Evolutionary conservation across 2,329 filamentous ascomycete species (phyloP).

Genomic region (Trichothecium sympodiale): DNA sequence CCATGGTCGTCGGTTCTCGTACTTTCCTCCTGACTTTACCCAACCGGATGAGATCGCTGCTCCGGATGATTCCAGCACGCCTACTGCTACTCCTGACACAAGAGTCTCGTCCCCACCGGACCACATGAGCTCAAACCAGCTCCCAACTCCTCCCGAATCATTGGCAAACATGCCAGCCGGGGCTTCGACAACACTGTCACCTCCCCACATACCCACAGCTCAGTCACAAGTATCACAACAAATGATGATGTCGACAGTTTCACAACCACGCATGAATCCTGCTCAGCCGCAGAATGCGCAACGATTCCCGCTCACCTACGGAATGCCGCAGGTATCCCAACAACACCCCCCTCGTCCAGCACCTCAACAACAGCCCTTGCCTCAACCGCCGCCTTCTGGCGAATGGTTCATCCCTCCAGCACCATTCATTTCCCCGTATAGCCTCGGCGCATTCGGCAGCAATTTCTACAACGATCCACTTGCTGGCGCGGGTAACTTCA

Average conservation of each 20-base stretch:
- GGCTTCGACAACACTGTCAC: slow-evolving; percentile 24
- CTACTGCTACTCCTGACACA: slow-evolving; percentile 18
- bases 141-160: slow-evolving; percentile 35
- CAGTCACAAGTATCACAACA: slow-evolving; percentile 5
- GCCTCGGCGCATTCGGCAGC: slow-evolving; percentile 30
- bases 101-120: slow-evolving; percentile 16
- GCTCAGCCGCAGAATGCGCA: slow-evolving; percentile 3
- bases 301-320: slow-evolving; percentile 3
- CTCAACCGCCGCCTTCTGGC: slow-evolving; percentile 22
- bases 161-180: slow-evolving; percentile 19
- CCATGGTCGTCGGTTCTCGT: slow-evolving; percentile 48
- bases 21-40: slow-evolving; percentile 48
- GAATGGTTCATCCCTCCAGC: slow-evolving; percentile 45
- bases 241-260: neutral
- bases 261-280: neutral
- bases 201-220: slow-evolving; percentile 22
- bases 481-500: slow-evolving; percentile 15
- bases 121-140: slow-evolving; percentile 18
- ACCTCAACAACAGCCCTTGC: slow-evolving; percentile 30
- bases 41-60: slow-evolving; percentile 18
- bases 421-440: slow-evolving; percentile 41
- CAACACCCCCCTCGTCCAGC: slow-evolving; percentile 18
- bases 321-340: slow-evolving; percentile 7
- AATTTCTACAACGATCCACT: slow-evolving; percentile 27
- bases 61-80: slow-evolving; percentile 22